These are phyloP conservation scores for Colletotrichum tanaceti DNA, from an alignment of 2,329 filamentous ascomycete species.

Conservation along the genomic window DNA sequence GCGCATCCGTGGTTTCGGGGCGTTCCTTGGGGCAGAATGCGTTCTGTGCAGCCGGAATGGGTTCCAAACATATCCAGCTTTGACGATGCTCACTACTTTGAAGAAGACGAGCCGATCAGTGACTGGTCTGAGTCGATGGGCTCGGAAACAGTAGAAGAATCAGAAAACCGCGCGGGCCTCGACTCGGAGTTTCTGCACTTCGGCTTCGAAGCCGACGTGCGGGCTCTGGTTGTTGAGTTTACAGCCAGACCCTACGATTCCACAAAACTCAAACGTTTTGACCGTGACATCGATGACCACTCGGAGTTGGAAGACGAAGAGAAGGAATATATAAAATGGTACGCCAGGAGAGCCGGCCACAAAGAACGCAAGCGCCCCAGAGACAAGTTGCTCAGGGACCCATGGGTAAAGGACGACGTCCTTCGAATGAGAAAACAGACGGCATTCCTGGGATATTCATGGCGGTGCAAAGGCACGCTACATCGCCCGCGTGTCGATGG, in stretches of 20 bases:
- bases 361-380: slow-evolving; percentile 82
- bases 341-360: slow-evolving; percentile 63
- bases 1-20: slow-evolving; percentile 85
- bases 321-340: slow-evolving; percentile 60
- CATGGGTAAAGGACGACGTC: slow-evolving; percentile 71
- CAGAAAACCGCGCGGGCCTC: slow-evolving; percentile 2
- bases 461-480: slow-evolving; percentile 68
- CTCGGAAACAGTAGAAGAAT: neutral
- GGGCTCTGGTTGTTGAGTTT: slow-evolving; percentile 49
- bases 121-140: slow-evolving; percentile 65
- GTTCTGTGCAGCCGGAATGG: slow-evolving; percentile 79
- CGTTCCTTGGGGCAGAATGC: slow-evolving; percentile 81
- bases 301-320: slow-evolving; percentile 50
- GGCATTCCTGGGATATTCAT: slow-evolving; percentile 92
- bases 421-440: slow-evolving; percentile 83
- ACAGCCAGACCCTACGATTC: slow-evolving; percentile 62
- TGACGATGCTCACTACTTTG: slow-evolving; percentile 90
- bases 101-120: slow-evolving; percentile 80
- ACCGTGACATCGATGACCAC: slow-evolving; percentile 59
- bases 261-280: slow-evolving; percentile 60
- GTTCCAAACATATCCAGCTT: slow-evolving; percentile 75
- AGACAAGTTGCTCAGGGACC: slow-evolving; percentile 87
- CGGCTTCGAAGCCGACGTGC: slow-evolving; percentile 3
- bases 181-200: neutral
- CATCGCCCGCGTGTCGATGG: neutral